Evolutionary conservation across 2,329 filamentous ascomycete genomes (phyloP).

Genomic region (Penicillium sp.): DNA sequence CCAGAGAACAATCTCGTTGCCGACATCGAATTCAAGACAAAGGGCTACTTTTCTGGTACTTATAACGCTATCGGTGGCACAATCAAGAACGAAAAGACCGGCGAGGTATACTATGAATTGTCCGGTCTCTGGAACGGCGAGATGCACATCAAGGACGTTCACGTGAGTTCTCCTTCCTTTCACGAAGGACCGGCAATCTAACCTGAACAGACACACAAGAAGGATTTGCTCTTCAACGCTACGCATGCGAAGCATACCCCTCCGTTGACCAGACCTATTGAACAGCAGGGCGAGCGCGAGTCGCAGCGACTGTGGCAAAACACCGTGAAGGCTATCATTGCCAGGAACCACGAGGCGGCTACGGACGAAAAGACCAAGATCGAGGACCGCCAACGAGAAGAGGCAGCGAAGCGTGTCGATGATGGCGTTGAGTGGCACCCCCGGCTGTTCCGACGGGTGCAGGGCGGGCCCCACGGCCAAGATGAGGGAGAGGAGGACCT

Average conservation of each 20-base stretch:
- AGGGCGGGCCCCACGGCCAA: conserved; percentile 58
- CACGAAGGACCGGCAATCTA: too few species aligned
- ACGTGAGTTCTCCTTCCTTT: conserved; percentile 31
- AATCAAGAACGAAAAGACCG: conserved; percentile 80
- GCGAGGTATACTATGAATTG: conserved; percentile 76
- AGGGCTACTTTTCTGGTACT: conserved; percentile 90
- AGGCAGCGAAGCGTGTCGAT: conserved; percentile 69
- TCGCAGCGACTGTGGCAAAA: conserved; percentile 79
- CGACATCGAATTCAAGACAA: conserved; percentile 96
- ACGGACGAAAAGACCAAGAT: conserved; percentile 96
- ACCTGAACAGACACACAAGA: conserved; percentile 68
- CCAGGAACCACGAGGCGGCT: conserved; percentile 75
- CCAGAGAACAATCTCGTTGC: conserved; percentile 77
- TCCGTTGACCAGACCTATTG: conserved; percentile 64
- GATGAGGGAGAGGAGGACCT: conserved; percentile 80
- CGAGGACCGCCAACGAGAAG: conserved; percentile 82
- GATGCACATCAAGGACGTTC: conserved; percentile 83
- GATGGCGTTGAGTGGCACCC: conserved; percentile 81
- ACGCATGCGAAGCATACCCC: conserved; percentile 65
- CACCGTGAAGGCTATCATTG: conserved; percentile 71
- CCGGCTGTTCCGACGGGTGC: conserved; percentile 68
- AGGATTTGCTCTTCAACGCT: conserved; percentile 82
- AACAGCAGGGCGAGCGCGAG: conserved; percentile 81
- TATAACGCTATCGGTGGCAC: conserved; percentile 92
- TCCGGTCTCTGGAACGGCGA: conserved; percentile 89